phyloP scores from a whole-genome alignment of 345 rosid genomes.

The Citrus maxima region DNA sequence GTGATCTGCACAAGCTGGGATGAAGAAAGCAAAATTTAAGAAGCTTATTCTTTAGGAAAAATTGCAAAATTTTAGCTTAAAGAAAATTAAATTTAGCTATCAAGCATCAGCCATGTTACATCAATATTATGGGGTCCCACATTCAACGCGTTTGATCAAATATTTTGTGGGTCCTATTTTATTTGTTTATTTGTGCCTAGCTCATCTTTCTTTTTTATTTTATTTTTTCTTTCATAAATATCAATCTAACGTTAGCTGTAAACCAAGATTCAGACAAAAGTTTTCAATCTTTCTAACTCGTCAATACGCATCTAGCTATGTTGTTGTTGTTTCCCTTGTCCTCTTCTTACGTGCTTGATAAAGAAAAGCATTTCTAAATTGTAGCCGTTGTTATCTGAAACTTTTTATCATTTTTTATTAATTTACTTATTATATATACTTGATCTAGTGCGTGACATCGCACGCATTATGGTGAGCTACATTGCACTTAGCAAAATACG shows the following conservation, averaged over 20 bases:
- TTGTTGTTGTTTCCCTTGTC: constrained; percentile 6
- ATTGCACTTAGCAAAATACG: fast-evolving
- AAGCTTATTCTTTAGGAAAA: not conserved
- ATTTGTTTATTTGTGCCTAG: not conserved
- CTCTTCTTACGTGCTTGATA: not conserved
- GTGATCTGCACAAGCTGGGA: constrained; percentile 11
- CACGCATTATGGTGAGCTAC: no score
- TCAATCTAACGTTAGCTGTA: constrained; percentile 30
- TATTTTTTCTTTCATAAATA: not conserved
- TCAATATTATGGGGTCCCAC: constrained; percentile 25
- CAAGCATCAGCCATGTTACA: constrained; percentile 22
- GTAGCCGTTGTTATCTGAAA: not conserved
- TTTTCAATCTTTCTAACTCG: constrained; percentile 1
- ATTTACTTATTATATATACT: no score
- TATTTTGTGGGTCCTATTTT: constrained; percentile 8
- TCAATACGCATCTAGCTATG: not conserved
- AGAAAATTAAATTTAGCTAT: not conserved
- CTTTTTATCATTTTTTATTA: no score
- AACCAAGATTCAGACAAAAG: constrained; percentile 31
- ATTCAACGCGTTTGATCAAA: constrained; percentile 30
- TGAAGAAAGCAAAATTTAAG: no score
- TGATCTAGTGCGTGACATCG: no score
- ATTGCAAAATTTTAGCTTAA: not conserved
- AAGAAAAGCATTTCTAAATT: not conserved
- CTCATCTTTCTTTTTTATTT: not conserved